Base-by-base conservation (phyloP, 2,329 filamentous ascomycete genomes). In the Colletotrichum sp. region DNA sequence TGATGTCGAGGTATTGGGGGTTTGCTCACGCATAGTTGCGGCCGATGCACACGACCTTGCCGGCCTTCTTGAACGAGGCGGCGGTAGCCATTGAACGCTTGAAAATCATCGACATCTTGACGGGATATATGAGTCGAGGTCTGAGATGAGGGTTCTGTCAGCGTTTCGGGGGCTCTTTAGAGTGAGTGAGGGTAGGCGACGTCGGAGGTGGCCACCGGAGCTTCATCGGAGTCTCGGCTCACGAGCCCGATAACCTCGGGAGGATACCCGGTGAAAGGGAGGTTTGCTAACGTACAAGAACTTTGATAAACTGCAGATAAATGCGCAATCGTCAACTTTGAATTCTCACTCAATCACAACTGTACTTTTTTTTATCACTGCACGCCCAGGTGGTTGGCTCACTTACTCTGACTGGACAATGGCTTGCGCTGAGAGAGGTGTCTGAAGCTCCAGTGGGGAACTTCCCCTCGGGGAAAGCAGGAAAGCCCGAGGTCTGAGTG, bases 1-100 rank as follows among this genome's bases (percentile, higher is more conserved):
- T 27, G 24, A 27, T 27, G 24, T 27, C 24, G 24, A 27, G 24
- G 24, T 27, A 27, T 27, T 27, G 24, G 24, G 24, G 18, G 16
- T 1, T 47, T 66, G 85, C 93, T 82, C 85, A 97, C 94, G 96
- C 96, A 89, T 98, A 99, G 88, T 99, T 98, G 79, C 97, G 91
- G 78, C 95, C 95, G 81, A 98, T 97, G 86, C 96, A 98, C 82
- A 98, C 93, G 69, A 98, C 91, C 88, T 98, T 95, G 75, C 90
- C 87, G 29, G 90, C 90, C 66, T 88, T 86, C 80, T 86, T 88
- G 69, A 90, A 80, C 29, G 84, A 83, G 58, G 87, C 86, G 72
- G 86, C 85, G 77, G 84, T 82, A 55, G 86, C 81, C 78, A 83
- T 82, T 34, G 79, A 78, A 73, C 82, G 80, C 74, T 79, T 81